Percentiles rank a stretch among this genome's conserved stretches.
Evolutionary conservation across 2,329 filamentous ascomycete species (phyloP).

Genomic region (Sordariomycetes sp.): DNA sequence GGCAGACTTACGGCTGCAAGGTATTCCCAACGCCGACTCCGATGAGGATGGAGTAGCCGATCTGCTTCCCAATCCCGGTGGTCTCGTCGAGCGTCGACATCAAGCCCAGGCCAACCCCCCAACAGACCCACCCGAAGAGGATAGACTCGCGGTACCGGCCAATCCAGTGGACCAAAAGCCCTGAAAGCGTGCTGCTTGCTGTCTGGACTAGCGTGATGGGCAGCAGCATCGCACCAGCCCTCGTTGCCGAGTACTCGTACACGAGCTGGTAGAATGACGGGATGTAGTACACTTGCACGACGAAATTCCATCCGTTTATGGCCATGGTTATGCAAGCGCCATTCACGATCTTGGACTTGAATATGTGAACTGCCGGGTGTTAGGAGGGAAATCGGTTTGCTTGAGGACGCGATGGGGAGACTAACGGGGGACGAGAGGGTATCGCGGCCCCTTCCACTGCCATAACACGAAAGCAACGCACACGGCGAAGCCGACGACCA

Average conservation of each 20-base stretch:
- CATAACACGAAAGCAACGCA: conserved; percentile 40
- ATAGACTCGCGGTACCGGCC: conserved; percentile 43
- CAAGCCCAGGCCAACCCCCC: conserved; percentile 39
- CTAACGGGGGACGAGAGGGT: conserved; percentile 35
- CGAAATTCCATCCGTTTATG: conserved; percentile 48
- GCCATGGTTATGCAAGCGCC: conserved; percentile 46
- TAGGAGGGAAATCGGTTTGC: conserved; percentile 9
- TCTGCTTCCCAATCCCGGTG: conserved; percentile 38
- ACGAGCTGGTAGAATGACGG: conserved; percentile 34
- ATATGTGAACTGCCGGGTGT: conserved; percentile 33
- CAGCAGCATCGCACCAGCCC: conserved; percentile 28
- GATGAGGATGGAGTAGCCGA: conserved; percentile 42
- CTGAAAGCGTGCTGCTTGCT: conserved; percentile 35
- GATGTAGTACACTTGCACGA: conserved; percentile 42
- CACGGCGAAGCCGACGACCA: conserved; percentile 36
- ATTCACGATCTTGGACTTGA: conserved; percentile 40
- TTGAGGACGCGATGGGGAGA: neutral
- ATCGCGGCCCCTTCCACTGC: conserved; percentile 36
- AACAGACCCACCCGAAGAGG: conserved; percentile 39
- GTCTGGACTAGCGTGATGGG: conserved; percentile 32
- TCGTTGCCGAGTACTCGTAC: conserved; percentile 29
- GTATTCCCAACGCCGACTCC: conserved; percentile 41
- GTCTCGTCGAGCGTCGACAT: conserved; percentile 38
- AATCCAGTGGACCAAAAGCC: conserved; percentile 39
- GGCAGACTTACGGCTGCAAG: conserved; percentile 26